phyloP scores from a whole-genome alignment of 2,329 filamentous ascomycete genomes.

The Aspergillus fumigatus region DNA sequence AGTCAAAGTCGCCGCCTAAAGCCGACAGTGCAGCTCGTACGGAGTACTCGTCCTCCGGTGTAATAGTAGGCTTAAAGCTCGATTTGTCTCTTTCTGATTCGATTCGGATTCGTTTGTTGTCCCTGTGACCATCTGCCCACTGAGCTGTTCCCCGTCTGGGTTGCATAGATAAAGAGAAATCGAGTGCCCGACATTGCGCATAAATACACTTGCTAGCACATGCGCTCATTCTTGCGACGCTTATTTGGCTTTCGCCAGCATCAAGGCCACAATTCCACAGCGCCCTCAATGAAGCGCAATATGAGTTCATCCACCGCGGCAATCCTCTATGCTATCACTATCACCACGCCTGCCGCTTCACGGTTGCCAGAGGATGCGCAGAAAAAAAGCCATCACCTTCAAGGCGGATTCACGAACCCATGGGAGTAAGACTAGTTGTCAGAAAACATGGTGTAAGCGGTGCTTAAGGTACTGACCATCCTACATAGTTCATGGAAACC shows the following conservation, averaged over 20 bases:
- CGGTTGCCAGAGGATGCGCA: slow-evolving; percentile 37
- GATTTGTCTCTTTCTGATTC: background rate
- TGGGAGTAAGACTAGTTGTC: slow-evolving; percentile 34
- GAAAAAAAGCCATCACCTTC: slow-evolving; percentile 37
- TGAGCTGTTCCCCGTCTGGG: background rate
- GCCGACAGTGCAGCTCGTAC: background rate
- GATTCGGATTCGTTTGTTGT: background rate
- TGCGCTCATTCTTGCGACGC: slow-evolving; percentile 21
- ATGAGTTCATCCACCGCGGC: slow-evolving; percentile 36
- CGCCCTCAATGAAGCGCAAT: slow-evolving; percentile 20
- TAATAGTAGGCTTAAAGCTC: background rate
- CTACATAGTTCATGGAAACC: slow-evolving; percentile 20
- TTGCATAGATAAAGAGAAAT: background rate
- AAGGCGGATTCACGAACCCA: slow-evolving; percentile 40
- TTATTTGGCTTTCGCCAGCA: slow-evolving; percentile 19
- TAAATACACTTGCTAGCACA: slow-evolving; percentile 2
- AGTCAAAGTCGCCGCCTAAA: background rate
- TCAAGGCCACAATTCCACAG: slow-evolving; percentile 4
- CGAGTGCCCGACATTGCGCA: background rate
- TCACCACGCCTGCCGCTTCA: slow-evolving; percentile 32
- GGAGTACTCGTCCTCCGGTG: no score
- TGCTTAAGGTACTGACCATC: slow-evolving; percentile 1
- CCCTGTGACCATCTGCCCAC: background rate
- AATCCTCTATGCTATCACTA: slow-evolving; percentile 39
- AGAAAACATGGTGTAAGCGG: background rate